phyloP scores from a whole-genome alignment of 176 grass and related monocot genomes.

The Cenchrus fungigraminus region DNA sequence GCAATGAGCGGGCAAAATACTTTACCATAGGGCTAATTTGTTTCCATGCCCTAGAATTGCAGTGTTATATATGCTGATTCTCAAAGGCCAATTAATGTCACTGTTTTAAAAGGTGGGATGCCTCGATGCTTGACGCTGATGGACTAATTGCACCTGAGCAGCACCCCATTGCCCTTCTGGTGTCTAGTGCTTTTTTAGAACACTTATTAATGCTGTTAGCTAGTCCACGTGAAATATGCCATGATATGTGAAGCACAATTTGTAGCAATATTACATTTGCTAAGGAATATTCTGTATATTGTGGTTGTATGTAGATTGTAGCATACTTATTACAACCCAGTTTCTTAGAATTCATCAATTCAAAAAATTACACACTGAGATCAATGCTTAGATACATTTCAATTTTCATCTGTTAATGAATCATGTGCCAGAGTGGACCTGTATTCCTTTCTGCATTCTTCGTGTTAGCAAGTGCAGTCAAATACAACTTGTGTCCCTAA shows the following conservation, averaged over 20 bases:
- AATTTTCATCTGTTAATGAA: not conserved
- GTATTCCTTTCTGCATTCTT: not conserved
- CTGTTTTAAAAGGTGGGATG: not conserved
- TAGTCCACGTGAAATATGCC: not conserved
- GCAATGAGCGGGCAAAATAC: not conserved
- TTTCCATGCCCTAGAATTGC: not conserved
- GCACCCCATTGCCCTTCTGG: not conserved
- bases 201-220: not conserved
- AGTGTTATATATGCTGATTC: not conserved
- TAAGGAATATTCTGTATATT: not conserved
- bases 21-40: not conserved
- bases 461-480: not conserved
- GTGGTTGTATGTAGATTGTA: not conserved
- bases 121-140: not conserved
- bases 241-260: not conserved
- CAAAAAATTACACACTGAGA: not conserved
- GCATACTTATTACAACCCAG: not conserved
- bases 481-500: not conserved
- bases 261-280: not conserved
- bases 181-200: not conserved
- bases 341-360: constrained; percentile 6
- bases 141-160: not conserved
- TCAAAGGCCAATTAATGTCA: not conserved
- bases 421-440: not conserved
- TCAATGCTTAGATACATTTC: not conserved